Evolutionary conservation across 2,329 filamentous ascomycete genomes (phyloP), one percentile per base, ranked within the genome.

Genomic region (Pseudocercospora crystallina): DNA sequence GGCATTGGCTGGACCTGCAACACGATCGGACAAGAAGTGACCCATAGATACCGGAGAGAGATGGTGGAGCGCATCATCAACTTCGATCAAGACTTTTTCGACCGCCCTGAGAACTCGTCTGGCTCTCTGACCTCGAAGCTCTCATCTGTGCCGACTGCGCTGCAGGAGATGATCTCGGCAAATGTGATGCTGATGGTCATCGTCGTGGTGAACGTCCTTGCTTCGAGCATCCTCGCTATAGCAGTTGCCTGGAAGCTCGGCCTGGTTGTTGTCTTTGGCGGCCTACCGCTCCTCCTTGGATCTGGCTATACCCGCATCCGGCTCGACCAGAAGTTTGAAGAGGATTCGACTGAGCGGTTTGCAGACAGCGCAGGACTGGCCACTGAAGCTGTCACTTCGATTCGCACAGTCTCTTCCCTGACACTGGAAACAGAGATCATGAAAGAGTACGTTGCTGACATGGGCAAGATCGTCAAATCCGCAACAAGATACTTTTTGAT

Each of bases 151-250:
- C 74, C 78, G 2, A 77, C 75, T 10, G 71, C 76, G 20, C 58
- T 81, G 0, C 73, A 76, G 59, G 77, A 81, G 51, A 61, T 80
- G 3, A 65, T 81, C 13, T 76, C 77, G 0, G 60, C 72, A 0
- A 79, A 76, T 30, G 63, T 73, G 14, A 67, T 66, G 7, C 67
- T 69, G 11, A 64, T 70, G 36, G 39, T 69, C 29, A 67, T 63
- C 41, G 61, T 65, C n/a, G 11, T 67, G 2, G 63, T 70, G 42
- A 71, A 66, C 32, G 54, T 71, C 4, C 30, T 65, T 4, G 51
- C 63, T 2, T 64, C 62, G 13, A 61, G 57, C 32, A 56, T 61
- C 10, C 56, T 71, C 3, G 67, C 61, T 3, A 63, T 71, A 20
- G 66, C 61, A 0, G 66, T 61, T 47, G 68, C 68, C 31, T 71